Evolutionary conservation across 2,329 filamentous ascomycete genomes (phyloP).

Genomic region (Verticillium nonalfalfae): DNA sequence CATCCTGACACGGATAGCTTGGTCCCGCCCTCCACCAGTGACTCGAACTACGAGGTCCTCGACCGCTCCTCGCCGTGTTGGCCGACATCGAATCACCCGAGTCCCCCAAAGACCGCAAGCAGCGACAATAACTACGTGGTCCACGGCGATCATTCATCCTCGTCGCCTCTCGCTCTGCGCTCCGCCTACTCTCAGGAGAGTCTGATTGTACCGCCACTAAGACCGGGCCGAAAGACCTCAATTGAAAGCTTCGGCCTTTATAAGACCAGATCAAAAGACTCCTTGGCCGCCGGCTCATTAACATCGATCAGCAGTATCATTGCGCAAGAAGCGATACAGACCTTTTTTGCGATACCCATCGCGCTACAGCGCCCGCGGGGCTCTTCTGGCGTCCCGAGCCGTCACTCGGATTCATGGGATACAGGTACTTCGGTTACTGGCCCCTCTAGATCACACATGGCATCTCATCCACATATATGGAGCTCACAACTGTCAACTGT

Average conservation of each 20-base stretch:
- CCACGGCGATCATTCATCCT: slow-evolving; percentile 35
- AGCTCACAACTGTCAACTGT: slow-evolving; percentile 60
- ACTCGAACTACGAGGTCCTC: slow-evolving; percentile 45
- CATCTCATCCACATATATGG: slow-evolving; percentile 49
- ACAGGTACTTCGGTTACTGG: neutral
- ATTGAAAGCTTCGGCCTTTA: slow-evolving; percentile 42
- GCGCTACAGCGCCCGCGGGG: slow-evolving; percentile 28
- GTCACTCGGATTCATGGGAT: slow-evolving; percentile 21
- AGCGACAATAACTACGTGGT: slow-evolving; percentile 48
- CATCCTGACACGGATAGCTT: slow-evolving; percentile 32
- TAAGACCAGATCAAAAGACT: slow-evolving; percentile 46
- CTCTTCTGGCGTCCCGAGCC: slow-evolving; percentile 20
- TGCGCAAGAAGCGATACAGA: slow-evolving; percentile 37
- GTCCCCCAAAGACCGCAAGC: slow-evolving; percentile 25
- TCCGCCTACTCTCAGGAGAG: slow-evolving; percentile 55
- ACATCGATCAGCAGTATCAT: slow-evolving; percentile 51
- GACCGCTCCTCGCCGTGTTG: slow-evolving; percentile 42
- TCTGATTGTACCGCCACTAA: slow-evolving; percentile 49
- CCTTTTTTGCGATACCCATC: slow-evolving; percentile 30
- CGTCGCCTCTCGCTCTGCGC: slow-evolving; percentile 31
- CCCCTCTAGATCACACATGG: neutral
- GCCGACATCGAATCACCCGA: slow-evolving; percentile 27
- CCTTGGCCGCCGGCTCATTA: slow-evolving; percentile 44
- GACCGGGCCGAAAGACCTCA: slow-evolving; percentile 39
- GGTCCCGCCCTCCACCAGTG: slow-evolving; percentile 31